Percentiles rank a stretch among this genome's conserved stretches.
phyloP scores from a whole-genome alignment of 2,329 filamentous ascomycete species.

The Waltergamsia citrina region DNA sequence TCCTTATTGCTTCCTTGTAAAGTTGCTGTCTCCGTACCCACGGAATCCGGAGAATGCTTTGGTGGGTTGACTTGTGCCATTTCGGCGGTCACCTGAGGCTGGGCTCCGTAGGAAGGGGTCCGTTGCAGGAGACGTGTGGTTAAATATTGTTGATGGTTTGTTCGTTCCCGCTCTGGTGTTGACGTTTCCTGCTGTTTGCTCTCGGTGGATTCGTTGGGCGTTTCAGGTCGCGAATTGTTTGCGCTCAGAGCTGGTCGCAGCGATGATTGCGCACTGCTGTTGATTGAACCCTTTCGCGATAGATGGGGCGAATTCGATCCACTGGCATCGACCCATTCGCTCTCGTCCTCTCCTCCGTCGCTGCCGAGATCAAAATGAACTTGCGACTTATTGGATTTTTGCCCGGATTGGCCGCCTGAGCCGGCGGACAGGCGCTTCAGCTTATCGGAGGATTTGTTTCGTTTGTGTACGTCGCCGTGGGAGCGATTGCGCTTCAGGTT shows the following conservation, averaged over 20 bases:
- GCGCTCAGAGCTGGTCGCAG: conserved; percentile 24
- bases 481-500: conserved; percentile 53
- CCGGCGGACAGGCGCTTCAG: conserved; percentile 45
- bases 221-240: conserved; percentile 23
- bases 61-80: conserved; percentile 27
- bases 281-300: conserved; percentile 35
- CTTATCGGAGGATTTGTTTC: conserved; percentile 38
- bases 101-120: conserved; percentile 49
- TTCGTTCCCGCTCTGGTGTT: conserved; percentile 28
- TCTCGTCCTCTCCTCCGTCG: conserved; percentile 33
- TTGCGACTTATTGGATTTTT: conserved; percentile 31
- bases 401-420: conserved; percentile 27
- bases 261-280: conserved; percentile 38
- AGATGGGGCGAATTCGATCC: conserved; percentile 50
- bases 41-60: conserved; percentile 18
- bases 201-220: conserved; percentile 15
- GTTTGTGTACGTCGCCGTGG: conserved; percentile 44
- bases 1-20: conserved; percentile 26
- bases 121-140: conserved; percentile 59
- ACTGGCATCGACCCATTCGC: conserved; percentile 61
- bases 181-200: conserved; percentile 7
- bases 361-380: conserved; percentile 57
- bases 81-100: conserved; percentile 56
- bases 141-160: conserved; percentile 53
- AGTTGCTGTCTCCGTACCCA: conserved; percentile 12